A percentile compares a stretch with the other conserved stretches of the same genome.
Evolutionary conservation across 805 yeast species (phyloP).

Genomic region (Candida corydali): DNA sequence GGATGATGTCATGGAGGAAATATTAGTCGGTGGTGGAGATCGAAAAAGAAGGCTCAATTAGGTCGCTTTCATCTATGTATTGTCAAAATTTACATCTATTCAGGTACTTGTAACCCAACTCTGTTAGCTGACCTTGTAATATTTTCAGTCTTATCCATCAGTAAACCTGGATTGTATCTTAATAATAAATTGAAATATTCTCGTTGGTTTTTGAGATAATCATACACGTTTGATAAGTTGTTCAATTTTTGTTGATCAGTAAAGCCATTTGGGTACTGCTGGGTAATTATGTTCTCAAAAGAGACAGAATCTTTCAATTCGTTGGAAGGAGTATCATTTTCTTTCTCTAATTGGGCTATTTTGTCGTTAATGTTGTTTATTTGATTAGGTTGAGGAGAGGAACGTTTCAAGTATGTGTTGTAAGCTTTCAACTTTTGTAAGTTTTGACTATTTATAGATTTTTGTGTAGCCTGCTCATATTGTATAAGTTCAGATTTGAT

Average conservation of each 20-base stretch:
- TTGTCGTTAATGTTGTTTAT: conserved; percentile 30
- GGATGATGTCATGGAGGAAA: conserved; percentile 9
- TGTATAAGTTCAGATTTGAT: conserved; percentile 38
- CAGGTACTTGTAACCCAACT: conserved; percentile 70
- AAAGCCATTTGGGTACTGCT: neutral
- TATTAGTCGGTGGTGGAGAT: conserved; percentile 15
- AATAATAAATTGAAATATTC: conserved; percentile 74
- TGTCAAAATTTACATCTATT: conserved; percentile 9
- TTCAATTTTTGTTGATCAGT: conserved; percentile 13
- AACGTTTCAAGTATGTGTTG: conserved; percentile 44
- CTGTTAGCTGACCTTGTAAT: conserved; percentile 76
- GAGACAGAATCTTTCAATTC: neutral
- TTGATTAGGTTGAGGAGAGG: conserved; percentile 24
- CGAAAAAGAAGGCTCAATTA: conserved; percentile 14
- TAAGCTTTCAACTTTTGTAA: conserved; percentile 43
- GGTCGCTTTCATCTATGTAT: conserved; percentile 1
- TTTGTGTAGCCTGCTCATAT: conserved; percentile 31
- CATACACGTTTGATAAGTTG: conserved; percentile 56
- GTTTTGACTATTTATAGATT: conserved; percentile 36
- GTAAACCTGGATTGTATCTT: conserved; percentile 82
- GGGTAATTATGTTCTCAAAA: neutral
- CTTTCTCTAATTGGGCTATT: conserved; percentile 12
- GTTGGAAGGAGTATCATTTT: neutral
- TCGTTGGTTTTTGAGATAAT: conserved; percentile 68
- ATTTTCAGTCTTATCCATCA: conserved; percentile 72